phyloP scores from a whole-genome alignment of 352 stramenopile species.

The Globisporangium carolinianum region DNA sequence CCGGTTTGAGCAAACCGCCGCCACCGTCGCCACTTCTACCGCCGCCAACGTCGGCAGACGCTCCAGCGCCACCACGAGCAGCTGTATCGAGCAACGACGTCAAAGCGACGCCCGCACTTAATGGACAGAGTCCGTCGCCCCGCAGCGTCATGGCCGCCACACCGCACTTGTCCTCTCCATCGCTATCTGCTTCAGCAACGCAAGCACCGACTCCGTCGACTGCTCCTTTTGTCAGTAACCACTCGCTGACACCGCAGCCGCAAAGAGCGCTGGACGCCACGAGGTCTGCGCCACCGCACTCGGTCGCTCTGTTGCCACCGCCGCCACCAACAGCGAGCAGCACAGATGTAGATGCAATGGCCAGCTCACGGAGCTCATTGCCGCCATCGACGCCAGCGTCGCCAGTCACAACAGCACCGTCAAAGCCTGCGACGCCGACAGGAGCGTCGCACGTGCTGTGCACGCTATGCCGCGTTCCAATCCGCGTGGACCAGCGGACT shows the following conservation, averaged over 20 bases:
- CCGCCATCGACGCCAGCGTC: background rate
- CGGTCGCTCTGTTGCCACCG: background rate
- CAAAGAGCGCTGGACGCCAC: background rate
- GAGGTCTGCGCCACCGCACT: background rate
- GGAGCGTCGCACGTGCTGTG: conserved; percentile 28
- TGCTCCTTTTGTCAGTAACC: background rate
- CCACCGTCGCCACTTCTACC: background rate
- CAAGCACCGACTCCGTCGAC: background rate
- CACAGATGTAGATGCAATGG: background rate
- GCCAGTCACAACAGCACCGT: conserved; percentile 1
- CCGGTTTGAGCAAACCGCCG: background rate
- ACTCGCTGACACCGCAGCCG: background rate
- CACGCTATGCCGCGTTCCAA: conserved; percentile 36
- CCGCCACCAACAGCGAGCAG: background rate
- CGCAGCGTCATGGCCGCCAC: background rate
- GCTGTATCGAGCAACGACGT: conserved; percentile 1
- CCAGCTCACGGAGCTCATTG: background rate
- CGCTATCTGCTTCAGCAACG: background rate
- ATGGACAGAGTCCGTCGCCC: background rate
- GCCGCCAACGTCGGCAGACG: background rate
- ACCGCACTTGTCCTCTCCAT: background rate
- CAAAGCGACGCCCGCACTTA: background rate
- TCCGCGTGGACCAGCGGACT: conserved; percentile 33
- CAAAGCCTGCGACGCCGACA: background rate
- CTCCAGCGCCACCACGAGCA: background rate